phyloP scores from a whole-genome alignment of 2,329 filamentous ascomycete species.

The Periconia sp. region DNA sequence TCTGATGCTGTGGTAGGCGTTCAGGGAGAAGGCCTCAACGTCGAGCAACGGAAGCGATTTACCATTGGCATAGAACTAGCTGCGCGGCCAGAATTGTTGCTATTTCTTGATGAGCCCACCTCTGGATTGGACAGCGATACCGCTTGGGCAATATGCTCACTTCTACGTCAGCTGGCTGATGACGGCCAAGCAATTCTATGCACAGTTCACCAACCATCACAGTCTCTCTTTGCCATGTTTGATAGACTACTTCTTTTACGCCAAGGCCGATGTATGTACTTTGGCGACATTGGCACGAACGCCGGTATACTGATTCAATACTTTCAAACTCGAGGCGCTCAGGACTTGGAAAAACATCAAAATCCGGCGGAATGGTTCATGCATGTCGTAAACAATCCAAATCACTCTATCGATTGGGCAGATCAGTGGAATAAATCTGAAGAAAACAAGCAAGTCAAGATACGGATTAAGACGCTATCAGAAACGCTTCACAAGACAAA shows the following conservation, averaged over 20 bases:
- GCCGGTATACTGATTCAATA: constrained; percentile 69
- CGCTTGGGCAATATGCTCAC: constrained; percentile 85
- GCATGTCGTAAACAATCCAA: too few species aligned
- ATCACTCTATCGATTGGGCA: too few species aligned
- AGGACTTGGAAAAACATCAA: too few species aligned
- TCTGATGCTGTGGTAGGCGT: constrained; percentile 90
- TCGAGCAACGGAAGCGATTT: constrained; percentile 71
- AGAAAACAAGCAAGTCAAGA: too few species aligned
- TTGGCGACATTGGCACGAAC: constrained; percentile 74
- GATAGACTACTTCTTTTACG: constrained; percentile 76
- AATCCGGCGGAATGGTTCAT: too few species aligned
- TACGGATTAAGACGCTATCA: too few species aligned
- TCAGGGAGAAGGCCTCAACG: constrained; percentile 74
- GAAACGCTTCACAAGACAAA: too few species aligned
- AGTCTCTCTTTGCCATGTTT: constrained; percentile 90
- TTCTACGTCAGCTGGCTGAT: constrained; percentile 86
- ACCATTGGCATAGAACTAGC: constrained; percentile 94
- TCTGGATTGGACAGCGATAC: constrained; percentile 95
- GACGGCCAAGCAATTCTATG: constrained; percentile 84
- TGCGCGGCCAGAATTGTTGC: constrained; percentile 82
- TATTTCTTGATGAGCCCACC: constrained; percentile 93
- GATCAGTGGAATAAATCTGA: too few species aligned
- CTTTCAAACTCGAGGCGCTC: constrained; percentile 70
- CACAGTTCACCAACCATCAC: constrained; percentile 94
- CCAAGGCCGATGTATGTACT: constrained; percentile 79